Conservation (phyloP, 257 asterid species). For the Solanum habrochaites region DNA sequence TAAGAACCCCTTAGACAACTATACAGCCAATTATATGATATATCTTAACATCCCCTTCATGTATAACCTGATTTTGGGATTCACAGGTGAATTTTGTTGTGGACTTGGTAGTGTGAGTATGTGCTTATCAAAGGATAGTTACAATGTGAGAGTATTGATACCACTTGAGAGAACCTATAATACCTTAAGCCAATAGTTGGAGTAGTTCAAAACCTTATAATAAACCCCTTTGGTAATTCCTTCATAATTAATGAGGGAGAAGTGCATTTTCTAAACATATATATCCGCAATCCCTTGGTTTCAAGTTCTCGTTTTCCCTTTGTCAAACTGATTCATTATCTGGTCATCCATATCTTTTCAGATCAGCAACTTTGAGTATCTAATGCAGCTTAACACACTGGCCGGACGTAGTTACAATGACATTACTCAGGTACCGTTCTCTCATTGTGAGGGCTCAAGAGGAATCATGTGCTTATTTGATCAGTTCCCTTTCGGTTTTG, state of each 20-base stretch:
- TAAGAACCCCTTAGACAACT: neutral
- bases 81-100: neutral
- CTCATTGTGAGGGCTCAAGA: neutral
- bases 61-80: neutral
- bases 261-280: neutral
- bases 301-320: neutral
- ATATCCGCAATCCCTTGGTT: conserved; percentile 2
- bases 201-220: neutral
- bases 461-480: neutral
- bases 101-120: neutral
- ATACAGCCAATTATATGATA: neutral
- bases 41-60: neutral
- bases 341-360: conserved; percentile 29
- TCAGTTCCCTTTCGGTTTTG: conserved; percentile 12
- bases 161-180: neutral
- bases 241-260: neutral
- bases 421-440: conserved; percentile 67
- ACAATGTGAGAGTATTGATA: neutral
- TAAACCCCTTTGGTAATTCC: neutral
- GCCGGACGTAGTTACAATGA: conserved; percentile 98
- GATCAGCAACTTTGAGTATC: conserved; percentile 97
- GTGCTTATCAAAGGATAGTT: neutral
- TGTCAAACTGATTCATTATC: neutral
- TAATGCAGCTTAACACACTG: conserved; percentile 96
- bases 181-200: neutral